Evolutionary conservation across 2,329 filamentous ascomycete genomes (phyloP), one percentile per base, ranked within the genome.

Genomic region (Westerdykella aurantiaca): DNA sequence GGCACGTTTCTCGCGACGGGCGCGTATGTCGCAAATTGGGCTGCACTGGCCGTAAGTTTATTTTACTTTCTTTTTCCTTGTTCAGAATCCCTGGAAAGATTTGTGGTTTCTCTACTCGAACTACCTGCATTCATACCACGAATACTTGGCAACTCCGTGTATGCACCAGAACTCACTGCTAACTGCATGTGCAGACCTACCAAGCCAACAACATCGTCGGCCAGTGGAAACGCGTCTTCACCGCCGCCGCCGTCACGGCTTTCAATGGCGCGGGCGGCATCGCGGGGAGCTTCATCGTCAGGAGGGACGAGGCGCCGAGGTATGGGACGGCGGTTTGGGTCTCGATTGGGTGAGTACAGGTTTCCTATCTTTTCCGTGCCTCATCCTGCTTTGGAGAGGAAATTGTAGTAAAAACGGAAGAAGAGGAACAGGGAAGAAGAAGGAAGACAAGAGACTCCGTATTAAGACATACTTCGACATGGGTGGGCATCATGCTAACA

Each of bases 11-110:
- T 86, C 2, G 80, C 81, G 0, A 85, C 82, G 0, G 82, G 82
- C 0, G 81, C 82, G 1, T 85, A 85, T 50, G 74, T 85, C 4
- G 79, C 77, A 4, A 86, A 86, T 50, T 85, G 82, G 81, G 81
- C 82, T 0, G 82, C 80, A 0, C 67, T 85, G 49, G 81, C 78
- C 3, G 33, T 35, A 14, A 6, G 33, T 35, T 13, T 35, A 9
- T 13, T 18, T 35, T 13, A 3, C 5, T 35, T 35, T 13, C 9
- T 13, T 18, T 29, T 29, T 29, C 11, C 25, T 12, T 12, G n/a
- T n/a, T n/a, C n/a, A n/a, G n/a, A n/a, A n/a, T n/a, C n/a, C n/a
- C n/a, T n/a, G n/a, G n/a, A n/a, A n/a, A n/a, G n/a, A n/a, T n/a
- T n/a, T n/a, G n/a, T n/a, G n/a, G n/a, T n/a, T n/a, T n/a, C n/a